A percentile compares a stretch with the other conserved stretches of the same genome.
phyloP scores from a whole-genome alignment of 108 stramenopile genomes.

The Craspedostauros australis region DNA sequence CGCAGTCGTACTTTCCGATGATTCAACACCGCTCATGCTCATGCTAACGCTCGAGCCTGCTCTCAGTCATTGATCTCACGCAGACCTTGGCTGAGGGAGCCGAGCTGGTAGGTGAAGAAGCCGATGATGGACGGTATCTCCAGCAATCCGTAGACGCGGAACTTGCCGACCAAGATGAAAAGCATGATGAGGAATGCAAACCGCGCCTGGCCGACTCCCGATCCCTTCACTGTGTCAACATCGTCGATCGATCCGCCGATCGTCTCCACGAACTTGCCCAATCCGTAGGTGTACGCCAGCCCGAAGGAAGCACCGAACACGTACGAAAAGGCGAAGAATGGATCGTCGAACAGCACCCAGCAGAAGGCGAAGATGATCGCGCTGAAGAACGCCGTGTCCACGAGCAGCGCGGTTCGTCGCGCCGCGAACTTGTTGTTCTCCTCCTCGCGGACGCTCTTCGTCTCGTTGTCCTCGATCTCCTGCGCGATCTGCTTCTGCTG shows the following conservation, averaged over 20 bases:
- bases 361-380: slow-evolving; percentile 56
- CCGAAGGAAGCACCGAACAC: slow-evolving; percentile 71
- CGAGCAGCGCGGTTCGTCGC: slow-evolving; percentile 41
- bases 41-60: not conserved
- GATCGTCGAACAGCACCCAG: slow-evolving; percentile 53
- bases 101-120: slow-evolving; percentile 86
- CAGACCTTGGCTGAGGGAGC: slow-evolving; percentile 63
- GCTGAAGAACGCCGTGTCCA: slow-evolving; percentile 58
- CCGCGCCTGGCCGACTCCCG: slow-evolving; percentile 76
- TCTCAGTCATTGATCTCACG: slow-evolving; percentile 47
- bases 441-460: slow-evolving; percentile 17
- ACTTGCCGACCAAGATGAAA: slow-evolving; percentile 72
- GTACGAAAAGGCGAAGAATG: slow-evolving; percentile 65
- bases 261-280: slow-evolving; percentile 78
- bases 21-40: too few relatives aligned
- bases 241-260: slow-evolving; percentile 66
- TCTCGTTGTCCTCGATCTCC: slow-evolving; percentile 34
- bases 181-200: slow-evolving; percentile 82
- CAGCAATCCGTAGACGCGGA: slow-evolving; percentile 51
- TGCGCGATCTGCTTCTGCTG: slow-evolving; percentile 54
- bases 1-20: too few relatives aligned
- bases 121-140: slow-evolving; percentile 73
- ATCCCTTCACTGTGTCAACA: slow-evolving; percentile 41
- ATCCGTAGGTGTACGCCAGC: slow-evolving; percentile 72
- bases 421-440: slow-evolving; percentile 45